These are phyloP conservation scores for Musa itinerans DNA, from an alignment of 176 grass and related monocot genomes.

Conservation along the genomic window DNA sequence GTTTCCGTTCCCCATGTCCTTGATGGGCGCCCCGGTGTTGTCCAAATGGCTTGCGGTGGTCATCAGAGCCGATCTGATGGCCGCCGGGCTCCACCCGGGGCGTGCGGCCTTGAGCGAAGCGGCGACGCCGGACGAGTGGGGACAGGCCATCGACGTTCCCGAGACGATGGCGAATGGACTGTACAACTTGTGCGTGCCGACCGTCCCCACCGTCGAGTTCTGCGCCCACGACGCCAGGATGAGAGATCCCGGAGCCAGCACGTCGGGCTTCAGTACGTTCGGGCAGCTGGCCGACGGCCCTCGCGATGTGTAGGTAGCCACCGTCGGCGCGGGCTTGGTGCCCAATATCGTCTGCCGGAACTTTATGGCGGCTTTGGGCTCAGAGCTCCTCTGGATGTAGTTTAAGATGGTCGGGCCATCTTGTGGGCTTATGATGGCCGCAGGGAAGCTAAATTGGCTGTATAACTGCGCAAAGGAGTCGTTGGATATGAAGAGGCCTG, in stretches of 20 bases:
- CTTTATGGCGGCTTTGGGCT: neutral
- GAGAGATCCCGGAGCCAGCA: slow-evolving; percentile 56
- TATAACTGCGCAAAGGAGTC: neutral
- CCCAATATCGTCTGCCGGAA: slow-evolving; percentile 40
- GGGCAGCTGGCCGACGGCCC: slow-evolving; percentile 47
- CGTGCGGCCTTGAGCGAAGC: slow-evolving; percentile 41
- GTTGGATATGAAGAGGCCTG: slow-evolving; percentile 11
- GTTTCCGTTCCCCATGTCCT: neutral
- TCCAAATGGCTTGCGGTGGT: slow-evolving; percentile 34
- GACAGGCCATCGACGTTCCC: slow-evolving; percentile 74
- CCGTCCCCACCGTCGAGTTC: too few species aligned
- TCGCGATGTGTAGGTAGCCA: slow-evolving; percentile 49
- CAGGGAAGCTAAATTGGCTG: neutral
- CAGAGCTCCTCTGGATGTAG: neutral
- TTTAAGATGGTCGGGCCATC: slow-evolving; percentile 3
- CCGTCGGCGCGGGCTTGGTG: slow-evolving; percentile 40
- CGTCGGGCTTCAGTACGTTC: slow-evolving; percentile 54
- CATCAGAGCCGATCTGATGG: slow-evolving; percentile 61
- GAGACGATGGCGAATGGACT: slow-evolving; percentile 42
- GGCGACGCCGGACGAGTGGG: slow-evolving; percentile 46
- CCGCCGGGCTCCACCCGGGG: slow-evolving; percentile 55
- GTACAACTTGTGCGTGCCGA: slow-evolving; percentile 29
- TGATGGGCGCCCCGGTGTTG: slow-evolving; percentile 1
- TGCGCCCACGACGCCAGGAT: too few species aligned
- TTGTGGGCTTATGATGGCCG: slow-evolving; percentile 4